A percentile compares a stretch with the other conserved stretches of the same genome.
These are phyloP conservation scores for Leptomonas pyrrhocoris DNA, from an alignment of 208 protist species.

Conservation along the genomic window DNA sequence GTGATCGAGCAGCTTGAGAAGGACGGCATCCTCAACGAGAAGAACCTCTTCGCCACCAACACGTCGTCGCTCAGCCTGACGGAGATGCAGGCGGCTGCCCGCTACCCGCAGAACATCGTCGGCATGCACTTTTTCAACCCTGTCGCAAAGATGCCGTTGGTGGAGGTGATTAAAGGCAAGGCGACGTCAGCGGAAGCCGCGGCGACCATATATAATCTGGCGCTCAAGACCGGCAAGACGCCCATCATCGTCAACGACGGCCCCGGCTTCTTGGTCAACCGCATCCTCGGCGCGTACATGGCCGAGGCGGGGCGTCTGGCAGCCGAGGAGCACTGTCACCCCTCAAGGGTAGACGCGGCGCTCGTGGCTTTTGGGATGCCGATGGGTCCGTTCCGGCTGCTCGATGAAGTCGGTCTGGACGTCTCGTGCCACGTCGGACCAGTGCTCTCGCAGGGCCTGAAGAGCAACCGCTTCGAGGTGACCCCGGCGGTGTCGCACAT, in stretches of 20 bases:
- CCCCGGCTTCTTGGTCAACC: constrained; percentile 87
- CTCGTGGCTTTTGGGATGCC: constrained; percentile 91
- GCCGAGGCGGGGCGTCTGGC: constrained; percentile 73
- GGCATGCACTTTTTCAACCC: constrained; percentile 97
- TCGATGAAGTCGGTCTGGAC: constrained; percentile 93
- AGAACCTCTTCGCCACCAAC: constrained; percentile 92
- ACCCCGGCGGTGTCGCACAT: constrained; percentile 54
- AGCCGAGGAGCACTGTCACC: constrained; percentile 58
- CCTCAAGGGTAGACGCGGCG: constrained; percentile 69
- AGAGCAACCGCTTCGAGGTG: constrained; percentile 69
- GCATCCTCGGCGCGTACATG: constrained; percentile 90
- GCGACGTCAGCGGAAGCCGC: constrained; percentile 76
- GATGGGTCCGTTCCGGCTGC: constrained; percentile 90
- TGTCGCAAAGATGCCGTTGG: constrained; percentile 92
- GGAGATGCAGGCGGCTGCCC: constrained; percentile 80
- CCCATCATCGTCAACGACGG: constrained; percentile 91
- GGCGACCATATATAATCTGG: constrained; percentile 75
- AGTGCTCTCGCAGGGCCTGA: constrained; percentile 64
- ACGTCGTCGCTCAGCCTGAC: constrained; percentile 92
- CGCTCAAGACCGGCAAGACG: constrained; percentile 89
- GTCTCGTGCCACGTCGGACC: constrained; percentile 82
- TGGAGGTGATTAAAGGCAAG: constrained; percentile 92
- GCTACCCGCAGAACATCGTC: constrained; percentile 82
- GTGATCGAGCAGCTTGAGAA: constrained; percentile 85
- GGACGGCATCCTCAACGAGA: constrained; percentile 50